Base-by-base conservation (phyloP, 2,329 filamentous ascomycete species). In the Ambrosiella xylebori region DNA sequence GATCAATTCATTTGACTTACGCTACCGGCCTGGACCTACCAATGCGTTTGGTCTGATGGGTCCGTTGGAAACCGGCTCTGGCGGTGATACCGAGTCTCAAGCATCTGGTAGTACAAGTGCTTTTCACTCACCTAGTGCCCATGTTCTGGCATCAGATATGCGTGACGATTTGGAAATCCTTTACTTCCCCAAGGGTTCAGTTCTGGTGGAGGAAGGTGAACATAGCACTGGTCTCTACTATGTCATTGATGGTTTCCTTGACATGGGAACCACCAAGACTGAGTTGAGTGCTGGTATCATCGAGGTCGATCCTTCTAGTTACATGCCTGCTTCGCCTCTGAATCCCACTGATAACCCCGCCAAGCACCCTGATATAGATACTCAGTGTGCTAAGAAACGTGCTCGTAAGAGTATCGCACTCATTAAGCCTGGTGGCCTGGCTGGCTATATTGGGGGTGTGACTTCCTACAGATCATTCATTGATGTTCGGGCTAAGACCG, bases 141-240 rank as follows among this genome's bases (percentile, higher is more conserved):
- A 88, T 57, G 71, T 75, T 2, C 71, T 91, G 4, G 79, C 81
- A 3, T 82, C 88, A 60, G 91, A 97, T 61, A 79, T 97, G 71
- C 85, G 85, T 62, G 85, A 95, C 62, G 93, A 98, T 57, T 81
- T 97, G 2, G 93, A 98, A 66, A 96, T 98, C 63, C 93, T 98
- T 5, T 97, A 87, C 71, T 98, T 98, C 63, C 91, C 90, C 0
- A 88, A 97, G 68, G 90, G 87, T 1, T 91, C 93, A 1, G 86
- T 98, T 0, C 76, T 98, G 13, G 90, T 98, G 0, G 93, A 98
- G 66, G 90, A 97, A 71, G 91, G 93, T 8, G 93, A 98, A 68
- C 80, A 93, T n/a, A 95, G 94, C 64, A 93, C 93, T 0, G 93
- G 93, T 0, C 69, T 98, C 0, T 98, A 98, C 71, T 98, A 98